Evolutionary conservation across 495 filamentous ascomycete genomes (phyloP).

Genomic region (Lophiotrema nucula): DNA sequence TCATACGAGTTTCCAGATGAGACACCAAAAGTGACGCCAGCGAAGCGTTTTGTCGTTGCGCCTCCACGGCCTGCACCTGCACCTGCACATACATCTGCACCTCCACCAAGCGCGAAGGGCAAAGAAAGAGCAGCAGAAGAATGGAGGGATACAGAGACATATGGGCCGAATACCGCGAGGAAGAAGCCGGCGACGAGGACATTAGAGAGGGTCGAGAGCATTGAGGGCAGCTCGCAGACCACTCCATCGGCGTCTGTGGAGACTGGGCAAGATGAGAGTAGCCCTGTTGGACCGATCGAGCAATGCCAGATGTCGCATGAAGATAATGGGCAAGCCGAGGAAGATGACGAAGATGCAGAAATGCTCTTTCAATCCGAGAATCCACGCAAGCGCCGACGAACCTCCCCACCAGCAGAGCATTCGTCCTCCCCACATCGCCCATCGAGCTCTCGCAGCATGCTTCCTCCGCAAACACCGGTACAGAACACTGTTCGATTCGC

Average conservation of each 20-base stretch:
- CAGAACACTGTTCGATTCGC: background rate
- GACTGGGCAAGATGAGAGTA: background rate
- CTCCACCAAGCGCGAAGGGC: background rate
- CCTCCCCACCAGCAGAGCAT: constrained; percentile 3
- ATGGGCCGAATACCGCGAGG: background rate
- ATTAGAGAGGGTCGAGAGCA: constrained; percentile 23
- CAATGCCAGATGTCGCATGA: no score
- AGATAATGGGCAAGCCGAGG: no score
- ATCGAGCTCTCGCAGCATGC: background rate
- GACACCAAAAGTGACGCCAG: constrained; percentile 9
- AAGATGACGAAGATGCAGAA: constrained; percentile 24
- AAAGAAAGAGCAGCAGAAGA: background rate
- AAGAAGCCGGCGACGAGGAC: constrained; percentile 2
- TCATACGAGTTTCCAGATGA: no score
- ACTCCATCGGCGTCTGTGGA: constrained; percentile 1
- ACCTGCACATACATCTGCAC: no score
- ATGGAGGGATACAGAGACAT: background rate
- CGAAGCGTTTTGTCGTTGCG: constrained; percentile 22
- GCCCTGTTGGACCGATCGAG: constrained; percentile 1
- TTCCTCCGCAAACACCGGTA: background rate
- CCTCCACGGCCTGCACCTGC: background rate
- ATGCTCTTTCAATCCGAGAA: constrained; percentile 17
- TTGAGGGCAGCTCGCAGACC: constrained; percentile 21
- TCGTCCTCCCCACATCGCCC: background rate
- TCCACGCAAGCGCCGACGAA: constrained; percentile 22